Evolutionary conservation across 2,329 filamentous ascomycete species (phyloP), one percentile per base, ranked within the genome.

Genomic region (Pseudogymnoascus sp.): DNA sequence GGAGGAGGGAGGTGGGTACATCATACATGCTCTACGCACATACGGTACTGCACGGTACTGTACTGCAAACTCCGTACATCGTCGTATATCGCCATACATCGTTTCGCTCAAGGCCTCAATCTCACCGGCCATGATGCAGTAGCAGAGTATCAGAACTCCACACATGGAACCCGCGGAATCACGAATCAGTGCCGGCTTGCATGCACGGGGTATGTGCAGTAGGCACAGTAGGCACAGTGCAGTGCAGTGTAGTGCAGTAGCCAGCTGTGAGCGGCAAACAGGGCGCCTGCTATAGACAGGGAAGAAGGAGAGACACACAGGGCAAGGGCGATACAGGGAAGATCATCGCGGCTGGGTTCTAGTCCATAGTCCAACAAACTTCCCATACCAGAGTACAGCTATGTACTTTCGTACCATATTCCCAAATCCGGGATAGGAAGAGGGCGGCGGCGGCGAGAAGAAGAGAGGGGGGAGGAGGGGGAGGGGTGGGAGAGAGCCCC

Each of bases 111-210:
- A 10, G 47, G 47, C 5, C 26, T 34, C 26, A 57, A 31, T 57
- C 51, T 57, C 51, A 57, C 51, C 51, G 51, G 51, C n/a, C 51
- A 57, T 21, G 51, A 29, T 57, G 51, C 51, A 57, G 51, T 57
- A 57, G 29, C 29, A 57, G 51, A 36, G 51, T 57, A 57, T 57
- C 51, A 57, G 51, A 51, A 26, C 29, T 57, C 51, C 29, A 34
- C 42, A 23, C 29, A 57, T 57, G 51, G 51, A 34, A 57, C 10
- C 29, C 51, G 51, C 51, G 51, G 51, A 57, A 57, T 57, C 51
- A 57, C 29, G 34, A 57, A 57, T 18, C 51, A 36, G 51, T 57
- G 51, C 51, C 51, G 51, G 51, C 51, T 34, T 57, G 51, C 51
- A 57, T 18, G 29, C 7, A 57, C 11, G 51, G 51, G 36, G 51